These are phyloP conservation scores for Candida stauntonica DNA, from an alignment of 805 yeast species.

Conservation along the genomic window DNA sequence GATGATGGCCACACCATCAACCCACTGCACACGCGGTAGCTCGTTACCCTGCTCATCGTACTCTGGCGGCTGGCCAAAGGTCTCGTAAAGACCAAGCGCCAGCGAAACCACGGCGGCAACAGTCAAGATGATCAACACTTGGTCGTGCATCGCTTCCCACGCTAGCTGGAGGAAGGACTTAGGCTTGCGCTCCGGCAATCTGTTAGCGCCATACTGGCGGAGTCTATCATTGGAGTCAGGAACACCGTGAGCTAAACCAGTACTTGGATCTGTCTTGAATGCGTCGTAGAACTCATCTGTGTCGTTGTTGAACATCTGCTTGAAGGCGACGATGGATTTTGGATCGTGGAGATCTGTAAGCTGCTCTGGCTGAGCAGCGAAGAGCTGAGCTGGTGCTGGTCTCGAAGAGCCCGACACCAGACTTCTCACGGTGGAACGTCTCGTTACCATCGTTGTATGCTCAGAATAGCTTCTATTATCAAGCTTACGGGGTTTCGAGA, in stretches of 20 bases:
- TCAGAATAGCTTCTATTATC: background rate
- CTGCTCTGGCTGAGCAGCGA: slow-evolving; percentile 26
- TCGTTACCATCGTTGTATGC: slow-evolving; percentile 7
- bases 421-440: slow-evolving; percentile 10
- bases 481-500: background rate
- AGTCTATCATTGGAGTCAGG: slow-evolving; percentile 35
- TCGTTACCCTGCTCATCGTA: slow-evolving; percentile 74
- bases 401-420: slow-evolving; percentile 3
- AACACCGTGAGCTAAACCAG: slow-evolving; percentile 39
- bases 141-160: slow-evolving; percentile 84
- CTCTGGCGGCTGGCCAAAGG: slow-evolving; percentile 78
- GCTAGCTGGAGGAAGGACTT: slow-evolving; percentile 67
- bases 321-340: slow-evolving; percentile 41
- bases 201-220: slow-evolving; percentile 61
- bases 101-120: slow-evolving; percentile 87
- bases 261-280: slow-evolving; percentile 34
- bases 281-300: slow-evolving; percentile 24
- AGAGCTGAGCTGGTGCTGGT: background rate
- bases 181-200: slow-evolving; percentile 64
- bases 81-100: slow-evolving; percentile 87
- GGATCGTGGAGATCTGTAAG: slow-evolving; percentile 57
- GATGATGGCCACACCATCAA: slow-evolving; percentile 96
- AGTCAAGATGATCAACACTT: slow-evolving; percentile 76
- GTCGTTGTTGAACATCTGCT: slow-evolving; percentile 13
- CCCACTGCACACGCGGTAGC: slow-evolving; percentile 91